Evolutionary conservation across 202 grass and related monocot species (phyloP), one percentile per base, ranked within the genome.

Genomic region (Setaria viridis): DNA sequence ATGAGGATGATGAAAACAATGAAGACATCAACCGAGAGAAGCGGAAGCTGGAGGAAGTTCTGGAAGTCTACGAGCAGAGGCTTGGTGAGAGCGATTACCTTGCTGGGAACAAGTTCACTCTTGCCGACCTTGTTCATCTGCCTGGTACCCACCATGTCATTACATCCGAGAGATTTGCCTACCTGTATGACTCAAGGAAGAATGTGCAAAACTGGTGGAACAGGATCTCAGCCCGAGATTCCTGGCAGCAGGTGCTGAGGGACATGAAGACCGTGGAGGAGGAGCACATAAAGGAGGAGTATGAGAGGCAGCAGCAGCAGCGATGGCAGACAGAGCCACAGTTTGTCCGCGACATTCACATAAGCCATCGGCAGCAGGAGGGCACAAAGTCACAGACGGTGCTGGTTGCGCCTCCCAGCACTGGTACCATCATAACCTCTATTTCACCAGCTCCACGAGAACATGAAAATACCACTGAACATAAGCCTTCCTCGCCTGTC

Each of bases 171-270:
- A 59, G 87, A 49, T 90, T 93, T 20, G 17, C 76, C 0, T 86
- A 93, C 88, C 80, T 99, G 56, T 94, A 92, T 70, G 60, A 95
- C 35, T 86, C 90, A 2, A 96, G 96, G 89, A 92, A 92, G 86
- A 99, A 99, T 76, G 80, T 99, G 57, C 80, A 85, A 47, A 91
- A 92, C 85, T 99, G 96, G 96, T 99, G 91, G 91, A 82, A 93
- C 15, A 25, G 59, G 0, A 89, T 96, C 59, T 93, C 91, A 14
- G 29, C 29, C 8, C 78, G 93, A 20, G 54, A 78, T 45, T 95
- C 93, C 25, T 99, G 96, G 96, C 53, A 62, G 19, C 69, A 96
- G 76, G 93, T 94, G 21, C 43, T 83, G 72, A 77, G 11, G 29
- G 60, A 88, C 59, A 89, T 94, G 85, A 70, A 84, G 74, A 74